A percentile compares a stretch with the other conserved stretches of the same genome.
phyloP scores from a whole-genome alignment of 2,329 filamentous ascomycete species.

The Alternaria hordeiaustralica region DNA sequence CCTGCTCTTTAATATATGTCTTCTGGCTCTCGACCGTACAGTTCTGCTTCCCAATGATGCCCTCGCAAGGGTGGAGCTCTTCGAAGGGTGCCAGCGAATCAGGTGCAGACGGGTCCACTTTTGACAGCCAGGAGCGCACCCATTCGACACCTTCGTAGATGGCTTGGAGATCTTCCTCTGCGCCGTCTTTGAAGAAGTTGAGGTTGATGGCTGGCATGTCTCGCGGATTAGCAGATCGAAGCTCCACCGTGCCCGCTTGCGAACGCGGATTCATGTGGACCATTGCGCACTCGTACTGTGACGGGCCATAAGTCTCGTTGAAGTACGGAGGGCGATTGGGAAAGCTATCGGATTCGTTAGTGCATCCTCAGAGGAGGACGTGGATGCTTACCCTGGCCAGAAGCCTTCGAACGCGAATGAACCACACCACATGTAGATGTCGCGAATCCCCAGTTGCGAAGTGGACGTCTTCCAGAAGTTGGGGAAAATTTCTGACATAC shows the following conservation, averaged over 20 bases:
- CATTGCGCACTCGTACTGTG: slow-evolving; percentile 32
- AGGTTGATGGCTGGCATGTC: slow-evolving; percentile 64
- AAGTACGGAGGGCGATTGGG: neutral
- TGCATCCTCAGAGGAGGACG: neutral
- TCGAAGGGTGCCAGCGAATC: slow-evolving; percentile 47
- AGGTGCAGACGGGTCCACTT: neutral
- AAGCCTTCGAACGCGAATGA: neutral
- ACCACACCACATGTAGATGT: slow-evolving; percentile 36
- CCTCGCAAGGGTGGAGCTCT: slow-evolving; percentile 59
- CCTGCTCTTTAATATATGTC: neutral
- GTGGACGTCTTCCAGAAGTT: slow-evolving; percentile 32
- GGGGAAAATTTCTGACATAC: slow-evolving; percentile 5
- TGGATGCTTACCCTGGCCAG: neutral
- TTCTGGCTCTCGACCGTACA: slow-evolving; percentile 36
- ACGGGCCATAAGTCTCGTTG: slow-evolving; percentile 19
- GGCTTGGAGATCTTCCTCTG: slow-evolving; percentile 58
- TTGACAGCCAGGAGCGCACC: neutral
- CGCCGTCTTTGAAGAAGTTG: slow-evolving; percentile 46
- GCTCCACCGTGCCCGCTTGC: slow-evolving; percentile 61
- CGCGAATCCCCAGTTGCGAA: slow-evolving; percentile 22
- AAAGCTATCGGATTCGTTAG: neutral
- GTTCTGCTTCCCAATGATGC: slow-evolving; percentile 59
- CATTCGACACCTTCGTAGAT: slow-evolving; percentile 61
- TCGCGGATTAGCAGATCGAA: slow-evolving; percentile 65
- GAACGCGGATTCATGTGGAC: neutral